These are phyloP conservation scores for Eucalyptus paniculata DNA, from an alignment of 345 rosid species.

Conservation along the genomic window DNA sequence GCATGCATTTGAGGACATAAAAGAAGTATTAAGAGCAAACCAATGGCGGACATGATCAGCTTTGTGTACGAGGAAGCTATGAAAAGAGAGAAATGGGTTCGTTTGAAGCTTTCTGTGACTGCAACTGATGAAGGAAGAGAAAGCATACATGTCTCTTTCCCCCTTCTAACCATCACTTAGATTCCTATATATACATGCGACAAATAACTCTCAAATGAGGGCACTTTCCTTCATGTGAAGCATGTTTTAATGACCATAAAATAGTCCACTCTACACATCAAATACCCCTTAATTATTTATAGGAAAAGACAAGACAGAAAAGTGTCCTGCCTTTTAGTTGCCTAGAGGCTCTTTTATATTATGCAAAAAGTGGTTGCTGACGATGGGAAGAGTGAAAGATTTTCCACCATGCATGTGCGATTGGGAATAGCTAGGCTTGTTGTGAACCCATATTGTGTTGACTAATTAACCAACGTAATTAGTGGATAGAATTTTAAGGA, in stretches of 20 bases:
- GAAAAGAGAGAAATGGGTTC: neutral
- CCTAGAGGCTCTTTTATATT: neutral
- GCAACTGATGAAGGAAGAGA: neutral
- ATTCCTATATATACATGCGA: neutral
- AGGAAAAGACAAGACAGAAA: neutral
- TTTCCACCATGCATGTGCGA: neutral
- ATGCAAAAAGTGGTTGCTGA: neutral
- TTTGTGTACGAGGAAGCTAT: neutral
- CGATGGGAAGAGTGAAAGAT: neutral
- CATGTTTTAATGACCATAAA: neutral
- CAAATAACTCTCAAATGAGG: neutral
- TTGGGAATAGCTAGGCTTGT: neutral
- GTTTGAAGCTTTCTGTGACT: no score
- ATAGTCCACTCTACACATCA: neutral
- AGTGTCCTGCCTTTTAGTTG: neutral
- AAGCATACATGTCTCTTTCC: neutral
- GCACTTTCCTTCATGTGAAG: neutral
- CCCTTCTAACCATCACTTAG: neutral
- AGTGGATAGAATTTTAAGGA: neutral
- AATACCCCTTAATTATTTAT: neutral
- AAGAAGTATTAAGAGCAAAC: neutral
- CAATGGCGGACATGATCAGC: neutral
- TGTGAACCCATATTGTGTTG: neutral
- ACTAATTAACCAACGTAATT: neutral
- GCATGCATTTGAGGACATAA: conserved; percentile 13